Evolutionary conservation across 1,284 basidiomycete species (phyloP).

Genomic region (Malassezia restricta): DNA sequence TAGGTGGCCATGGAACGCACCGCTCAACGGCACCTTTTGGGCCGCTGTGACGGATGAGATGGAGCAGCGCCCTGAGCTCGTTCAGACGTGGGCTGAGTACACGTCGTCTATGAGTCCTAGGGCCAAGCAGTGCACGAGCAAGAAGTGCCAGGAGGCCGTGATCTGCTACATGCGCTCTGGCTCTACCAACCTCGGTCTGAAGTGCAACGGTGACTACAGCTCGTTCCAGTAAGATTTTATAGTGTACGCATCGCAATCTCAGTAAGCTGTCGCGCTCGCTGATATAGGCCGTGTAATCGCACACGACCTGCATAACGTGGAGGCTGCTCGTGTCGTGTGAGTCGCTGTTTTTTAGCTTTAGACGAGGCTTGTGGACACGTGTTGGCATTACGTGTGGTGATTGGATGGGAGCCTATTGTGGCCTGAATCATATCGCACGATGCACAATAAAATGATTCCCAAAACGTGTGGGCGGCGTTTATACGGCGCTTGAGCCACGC

Average conservation of each 20-base stretch:
- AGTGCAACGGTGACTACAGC: slow-evolving; percentile 54
- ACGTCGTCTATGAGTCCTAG: slow-evolving; percentile 57
- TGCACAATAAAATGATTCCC: no score
- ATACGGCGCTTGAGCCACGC: not conserved
- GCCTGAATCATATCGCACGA: no score
- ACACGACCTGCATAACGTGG: no score
- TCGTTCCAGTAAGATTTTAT: not conserved
- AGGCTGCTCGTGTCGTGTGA: no score
- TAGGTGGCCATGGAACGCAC: slow-evolving; percentile 57
- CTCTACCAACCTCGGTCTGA: slow-evolving; percentile 53
- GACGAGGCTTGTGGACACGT: no score
- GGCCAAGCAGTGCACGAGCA: slow-evolving; percentile 37
- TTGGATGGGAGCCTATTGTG: no score
- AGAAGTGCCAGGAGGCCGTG: slow-evolving; percentile 56
- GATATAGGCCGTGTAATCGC: no score
- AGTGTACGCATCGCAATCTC: no score
- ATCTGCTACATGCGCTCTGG: slow-evolving; percentile 70
- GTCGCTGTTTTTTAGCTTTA: no score
- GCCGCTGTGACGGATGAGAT: slow-evolving; percentile 58
- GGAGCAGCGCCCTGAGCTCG: slow-evolving; percentile 54
- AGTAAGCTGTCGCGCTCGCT: no score
- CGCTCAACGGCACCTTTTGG: slow-evolving; percentile 73
- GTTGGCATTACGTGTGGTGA: no score
- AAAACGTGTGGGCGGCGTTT: no score
- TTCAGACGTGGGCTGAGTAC: slow-evolving; percentile 58